These are phyloP conservation scores for Saccharomyces kudriavzevii DNA, from an alignment of 805 yeast genomes.

Conservation along the genomic window DNA sequence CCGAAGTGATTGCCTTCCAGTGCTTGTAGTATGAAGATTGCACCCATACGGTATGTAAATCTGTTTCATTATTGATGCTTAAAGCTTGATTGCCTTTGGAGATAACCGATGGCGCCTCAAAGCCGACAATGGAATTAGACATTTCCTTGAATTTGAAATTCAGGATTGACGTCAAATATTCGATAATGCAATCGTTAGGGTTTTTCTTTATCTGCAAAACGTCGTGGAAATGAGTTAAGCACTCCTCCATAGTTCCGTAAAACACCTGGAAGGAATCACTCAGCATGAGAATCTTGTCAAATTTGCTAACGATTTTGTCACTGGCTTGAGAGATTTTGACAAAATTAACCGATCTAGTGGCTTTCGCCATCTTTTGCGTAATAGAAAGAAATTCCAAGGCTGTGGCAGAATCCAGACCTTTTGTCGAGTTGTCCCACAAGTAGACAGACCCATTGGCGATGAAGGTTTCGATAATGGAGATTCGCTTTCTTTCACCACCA, in stretches of 20 bases:
- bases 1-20: conserved; percentile 10
- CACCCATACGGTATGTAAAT: conserved; percentile 34
- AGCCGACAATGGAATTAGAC: conserved; percentile 6
- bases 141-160: conserved; percentile 33
- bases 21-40: conserved; percentile 16
- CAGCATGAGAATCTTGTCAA: conserved; percentile 37
- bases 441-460: conserved; percentile 36
- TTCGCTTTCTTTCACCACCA: conserved; percentile 57
- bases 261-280: conserved; percentile 40
- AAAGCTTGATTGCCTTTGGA: conserved; percentile 30
- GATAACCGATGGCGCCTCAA: conserved; percentile 20
- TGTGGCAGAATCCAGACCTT: conserved; percentile 40
- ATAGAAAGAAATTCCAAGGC: conserved; percentile 38
- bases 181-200: conserved; percentile 49
- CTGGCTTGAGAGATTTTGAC: conserved; percentile 40
- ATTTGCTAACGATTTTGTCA: conserved; percentile 37
- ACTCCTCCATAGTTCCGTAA: conserved; percentile 34
- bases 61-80: conserved; percentile 38
- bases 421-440: conserved; percentile 43
- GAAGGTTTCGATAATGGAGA: conserved; percentile 48
- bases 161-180: conserved; percentile 49
- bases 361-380: conserved; percentile 32
- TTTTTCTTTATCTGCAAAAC: conserved; percentile 46
- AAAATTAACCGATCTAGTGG: conserved; percentile 32
- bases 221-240: conserved; percentile 37